Percentiles rank a stretch among this genome's conserved stretches.
phyloP scores from a whole-genome alignment of 2,329 filamentous ascomycete species.

The Phyllosticta citrichinensis region DNA sequence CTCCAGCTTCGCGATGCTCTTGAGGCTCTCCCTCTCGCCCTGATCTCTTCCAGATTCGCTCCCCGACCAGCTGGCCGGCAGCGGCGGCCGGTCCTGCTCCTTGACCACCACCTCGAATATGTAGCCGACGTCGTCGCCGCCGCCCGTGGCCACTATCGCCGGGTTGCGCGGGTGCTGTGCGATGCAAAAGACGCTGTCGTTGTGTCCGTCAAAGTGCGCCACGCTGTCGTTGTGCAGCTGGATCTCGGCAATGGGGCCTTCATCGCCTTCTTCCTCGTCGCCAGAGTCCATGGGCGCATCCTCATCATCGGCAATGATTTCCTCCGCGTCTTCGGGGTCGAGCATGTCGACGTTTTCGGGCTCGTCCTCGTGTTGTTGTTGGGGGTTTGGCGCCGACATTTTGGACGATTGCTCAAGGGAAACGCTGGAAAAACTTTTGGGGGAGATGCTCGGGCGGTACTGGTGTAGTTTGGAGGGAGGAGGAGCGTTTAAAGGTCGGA shows the following conservation, averaged over 20 bases:
- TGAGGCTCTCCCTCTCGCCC: conserved; percentile 48
- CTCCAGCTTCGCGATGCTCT: conserved; percentile 64
- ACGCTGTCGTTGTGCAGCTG: conserved; percentile 82
- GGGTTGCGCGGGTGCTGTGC: conserved; percentile 78
- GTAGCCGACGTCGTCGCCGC: conserved; percentile 76
- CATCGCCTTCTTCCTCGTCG: conserved; percentile 40
- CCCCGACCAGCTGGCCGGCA: conserved; percentile 66
- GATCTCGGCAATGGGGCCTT: conserved; percentile 53
- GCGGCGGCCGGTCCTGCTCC: conserved; percentile 33
- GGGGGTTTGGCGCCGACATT: conserved; percentile 14
- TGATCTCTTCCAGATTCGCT: conserved; percentile 36
- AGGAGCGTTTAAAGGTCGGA: not conserved
- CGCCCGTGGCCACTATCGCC: conserved; percentile 76
- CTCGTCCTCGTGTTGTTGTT: conserved; percentile 22
- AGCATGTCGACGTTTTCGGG: conserved; percentile 63
- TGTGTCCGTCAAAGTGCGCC: conserved; percentile 84
- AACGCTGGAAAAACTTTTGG: not conserved
- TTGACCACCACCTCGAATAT: conserved; percentile 60
- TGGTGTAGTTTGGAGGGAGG: not conserved
- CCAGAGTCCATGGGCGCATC: conserved; percentile 72
- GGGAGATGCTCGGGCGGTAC: not conserved
- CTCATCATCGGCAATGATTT: conserved; percentile 58
- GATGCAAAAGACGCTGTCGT: conserved; percentile 88
- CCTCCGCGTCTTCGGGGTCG: conserved; percentile 64
- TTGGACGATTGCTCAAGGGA: not conserved